Conservation (phyloP, 1,284 basidiomycete genomes). For the Apiotrichum laibachii region DNA sequence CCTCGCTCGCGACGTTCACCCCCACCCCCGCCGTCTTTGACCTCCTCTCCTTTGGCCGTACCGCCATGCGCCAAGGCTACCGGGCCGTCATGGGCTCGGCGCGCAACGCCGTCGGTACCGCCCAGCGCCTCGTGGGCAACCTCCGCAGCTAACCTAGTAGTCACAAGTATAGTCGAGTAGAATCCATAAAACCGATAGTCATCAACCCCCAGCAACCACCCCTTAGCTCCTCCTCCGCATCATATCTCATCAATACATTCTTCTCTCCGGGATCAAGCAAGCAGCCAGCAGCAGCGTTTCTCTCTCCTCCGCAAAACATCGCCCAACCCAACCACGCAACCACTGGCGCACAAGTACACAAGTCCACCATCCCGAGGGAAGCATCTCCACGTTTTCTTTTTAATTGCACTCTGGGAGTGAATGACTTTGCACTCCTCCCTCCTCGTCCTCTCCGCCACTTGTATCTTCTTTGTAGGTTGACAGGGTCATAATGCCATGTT, state of each 20-base stretch:
- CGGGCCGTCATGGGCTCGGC: conserved; percentile 22
- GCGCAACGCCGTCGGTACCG: conserved; percentile 5
- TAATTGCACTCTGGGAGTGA: background rate
- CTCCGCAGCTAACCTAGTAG: background rate
- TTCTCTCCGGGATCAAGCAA: background rate
- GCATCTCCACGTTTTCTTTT: no score
- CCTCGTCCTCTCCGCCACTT: background rate
- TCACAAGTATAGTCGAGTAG: background rate
- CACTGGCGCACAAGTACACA: background rate
- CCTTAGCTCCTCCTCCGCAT: background rate
- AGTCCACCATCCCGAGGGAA: no score
- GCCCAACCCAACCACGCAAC: background rate
- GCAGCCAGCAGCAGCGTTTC: background rate
- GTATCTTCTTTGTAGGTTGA: conserved; percentile 7
- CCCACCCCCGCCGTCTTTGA: conserved; percentile 45
- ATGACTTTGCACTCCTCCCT: background rate
- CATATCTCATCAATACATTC: background rate
- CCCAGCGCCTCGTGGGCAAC: conserved; percentile 10
- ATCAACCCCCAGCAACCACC: no score
- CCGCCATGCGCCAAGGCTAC: conserved; percentile 32
- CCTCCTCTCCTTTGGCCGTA: conserved; percentile 42
- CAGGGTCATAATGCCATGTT: conserved; percentile 5
- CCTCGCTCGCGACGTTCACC: conserved; percentile 40
- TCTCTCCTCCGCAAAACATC: no score
- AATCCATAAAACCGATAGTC: no score